Evolutionary conservation across 2,329 filamentous ascomycete genomes (phyloP), one percentile per base, ranked within the genome.

Genomic region (Fusarium irregulare): DNA sequence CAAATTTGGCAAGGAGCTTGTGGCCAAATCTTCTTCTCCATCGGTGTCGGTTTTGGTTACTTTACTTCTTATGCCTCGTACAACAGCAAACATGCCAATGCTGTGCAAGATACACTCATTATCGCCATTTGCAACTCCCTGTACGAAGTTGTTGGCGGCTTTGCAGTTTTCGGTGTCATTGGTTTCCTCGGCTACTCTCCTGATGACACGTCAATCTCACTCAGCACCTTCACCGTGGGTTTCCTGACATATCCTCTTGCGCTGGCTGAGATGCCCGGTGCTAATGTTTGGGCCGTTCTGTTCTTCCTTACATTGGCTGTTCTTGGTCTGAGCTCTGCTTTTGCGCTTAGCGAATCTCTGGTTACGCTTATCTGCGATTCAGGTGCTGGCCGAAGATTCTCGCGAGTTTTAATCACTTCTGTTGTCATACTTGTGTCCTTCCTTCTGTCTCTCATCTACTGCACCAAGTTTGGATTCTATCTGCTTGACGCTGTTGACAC

Each of bases 11-110:
- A 87, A 69, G 84, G 81, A 6, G 85, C 85, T 3, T 81, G 83
- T 13, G 85, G 85, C 0, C 85, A 88, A 56, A 73, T 76, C 9
- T 75, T 78, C 50, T 78, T 77, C 57, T 76, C 73, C 0, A 78
- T 76, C 3, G 85, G 85, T 1, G 83, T 87, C 20, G 85, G 84
- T 0, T 87, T 87, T 67, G 85, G 85, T 4, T 86, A 85, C 71
- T 87, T 86, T 58, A 87, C 85, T 0, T 83, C 82, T 0, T 87
- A 86, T 66, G 85, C 85, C 3, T 86, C 83, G 0, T 88, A 87
- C 75, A 87, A 87, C 79, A 66, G 83, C 80, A 78, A 79, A 60
- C 82, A 85, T 66, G 83, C 85, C 21, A 87, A 87, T 51, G 53
- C 53, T 16, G 41, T 56, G 6, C 53, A 56, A 30, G 53, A 56